These are phyloP conservation scores for Marasmius oreades DNA, from an alignment of 1,284 basidiomycete species.

Conservation along the genomic window DNA sequence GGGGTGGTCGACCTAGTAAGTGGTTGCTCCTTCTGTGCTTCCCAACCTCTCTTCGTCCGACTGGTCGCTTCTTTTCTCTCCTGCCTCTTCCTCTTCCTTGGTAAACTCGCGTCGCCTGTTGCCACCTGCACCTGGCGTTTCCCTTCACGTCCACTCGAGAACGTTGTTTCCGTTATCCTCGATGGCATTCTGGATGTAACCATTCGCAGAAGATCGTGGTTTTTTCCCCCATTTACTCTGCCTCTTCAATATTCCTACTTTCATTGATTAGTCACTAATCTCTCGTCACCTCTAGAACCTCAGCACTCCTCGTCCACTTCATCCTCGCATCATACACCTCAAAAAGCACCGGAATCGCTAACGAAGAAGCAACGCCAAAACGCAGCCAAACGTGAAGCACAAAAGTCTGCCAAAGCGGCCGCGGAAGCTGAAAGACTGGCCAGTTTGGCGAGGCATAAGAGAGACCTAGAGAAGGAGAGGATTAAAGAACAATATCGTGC, in stretches of 20 bases:
- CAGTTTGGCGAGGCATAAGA: constrained; percentile 54
- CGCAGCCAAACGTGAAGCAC: constrained; percentile 51
- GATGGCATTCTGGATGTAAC: not conserved
- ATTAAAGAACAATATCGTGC: constrained; percentile 51
- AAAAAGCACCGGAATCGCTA: constrained; percentile 39
- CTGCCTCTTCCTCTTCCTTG: not conserved
- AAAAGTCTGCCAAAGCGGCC: constrained; percentile 54
- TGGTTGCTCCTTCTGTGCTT: constrained; percentile 11
- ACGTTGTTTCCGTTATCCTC: no score
- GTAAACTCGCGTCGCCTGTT: not conserved
- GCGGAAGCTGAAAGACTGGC: constrained; percentile 50
- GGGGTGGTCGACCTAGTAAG: constrained; percentile 46
- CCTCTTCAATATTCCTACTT: not conserved
- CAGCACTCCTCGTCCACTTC: constrained; percentile 14
- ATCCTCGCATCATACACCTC: no score
- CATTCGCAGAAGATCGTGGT: not conserved
- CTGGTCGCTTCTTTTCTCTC: constrained; percentile 2
- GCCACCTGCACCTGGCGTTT: no score
- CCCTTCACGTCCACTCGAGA: not conserved
- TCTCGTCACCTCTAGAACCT: constrained; percentile 11
- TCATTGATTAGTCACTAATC: not conserved
- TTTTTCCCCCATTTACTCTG: not conserved
- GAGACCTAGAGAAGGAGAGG: constrained; percentile 50
- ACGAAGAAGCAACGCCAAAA: constrained; percentile 73
- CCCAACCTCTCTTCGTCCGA: no score